Percentiles rank a stretch among this genome's conserved stretches.
Conservation (phyloP, 2,329 filamentous ascomycete species). For the Zymoseptoria crescenta region DNA sequence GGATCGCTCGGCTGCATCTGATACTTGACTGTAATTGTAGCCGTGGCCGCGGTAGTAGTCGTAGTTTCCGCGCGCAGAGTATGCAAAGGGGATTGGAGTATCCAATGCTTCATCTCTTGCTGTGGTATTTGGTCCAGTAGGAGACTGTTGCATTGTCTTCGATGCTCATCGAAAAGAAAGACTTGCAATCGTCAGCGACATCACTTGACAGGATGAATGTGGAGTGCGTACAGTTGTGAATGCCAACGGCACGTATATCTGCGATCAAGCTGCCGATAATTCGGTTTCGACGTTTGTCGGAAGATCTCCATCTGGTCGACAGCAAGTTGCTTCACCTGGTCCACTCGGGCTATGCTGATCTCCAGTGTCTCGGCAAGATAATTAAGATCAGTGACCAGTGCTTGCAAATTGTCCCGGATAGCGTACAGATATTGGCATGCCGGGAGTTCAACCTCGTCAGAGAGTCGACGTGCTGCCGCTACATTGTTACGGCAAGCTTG, state of each 20-base stretch:
- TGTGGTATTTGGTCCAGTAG: background rate
- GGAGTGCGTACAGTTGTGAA: background rate
- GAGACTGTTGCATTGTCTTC: background rate
- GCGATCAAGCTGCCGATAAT: background rate
- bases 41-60: no score
- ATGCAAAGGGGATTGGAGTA: background rate
- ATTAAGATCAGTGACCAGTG: background rate
- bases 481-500: background rate
- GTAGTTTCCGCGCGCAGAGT: no score
- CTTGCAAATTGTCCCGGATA: background rate
- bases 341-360: background rate
- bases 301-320: background rate
- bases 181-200: background rate
- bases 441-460: background rate
- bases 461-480: background rate
- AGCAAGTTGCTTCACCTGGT: background rate
- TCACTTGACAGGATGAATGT: background rate
- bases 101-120: background rate
- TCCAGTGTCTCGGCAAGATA: background rate
- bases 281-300: background rate
- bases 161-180: background rate
- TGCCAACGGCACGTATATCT: background rate
- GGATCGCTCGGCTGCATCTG: no score
- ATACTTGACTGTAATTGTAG: no score
- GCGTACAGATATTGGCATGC: background rate